Evolutionary conservation across 1,284 basidiomycete species (phyloP), one percentile per base, ranked within the genome.

Genomic region (Prillingera fragicola): DNA sequence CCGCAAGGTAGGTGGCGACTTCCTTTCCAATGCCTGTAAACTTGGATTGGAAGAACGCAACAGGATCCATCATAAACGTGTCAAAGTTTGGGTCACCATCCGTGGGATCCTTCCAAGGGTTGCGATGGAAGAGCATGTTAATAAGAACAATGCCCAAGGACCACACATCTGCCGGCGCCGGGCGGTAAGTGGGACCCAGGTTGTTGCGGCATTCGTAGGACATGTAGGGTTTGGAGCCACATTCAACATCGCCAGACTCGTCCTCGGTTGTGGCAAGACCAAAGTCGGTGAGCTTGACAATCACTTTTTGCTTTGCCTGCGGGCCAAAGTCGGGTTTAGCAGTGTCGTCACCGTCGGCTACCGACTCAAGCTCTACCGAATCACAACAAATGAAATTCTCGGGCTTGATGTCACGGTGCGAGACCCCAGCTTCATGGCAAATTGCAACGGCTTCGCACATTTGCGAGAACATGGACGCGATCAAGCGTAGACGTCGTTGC

Each of bases 141-240:
- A 98, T 88, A 57, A 98, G 80, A 49, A 98, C 94, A 65, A 98
- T 94, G 48, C 94, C 95, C 54, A 98, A 79, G 22, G 92, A 97
- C 94, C 94, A 98, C 43, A 97, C 88, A 72, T 98, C 94, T 50
- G 95, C 94, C 52, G 89, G 87, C 57, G 84, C 85, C 44, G 94
- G 91, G 57, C 83, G 80, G 75, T 98, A 98, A 37, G 84, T 86
- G 49, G 89, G 87, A 23, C 87, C 85, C 55, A 94, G 77, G 72
- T 97, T 96, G 78, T 98, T 97, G 69, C 91, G 85, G 73, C 94
- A 97, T 77, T 98, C 92, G 69, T 85, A 97, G 60, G 90, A 92
- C 94, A 98, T 97, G 74, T 98, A 98, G 0, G 94, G 94, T 52
- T 92, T 91, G 70, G 88, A 94, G 45, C 94, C 94, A 72, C 95